Percentiles rank a stretch among this genome's conserved stretches.
These are phyloP conservation scores for Letharia columbiana DNA, from an alignment of 495 filamentous ascomycete genomes.

Conservation along the genomic window DNA sequence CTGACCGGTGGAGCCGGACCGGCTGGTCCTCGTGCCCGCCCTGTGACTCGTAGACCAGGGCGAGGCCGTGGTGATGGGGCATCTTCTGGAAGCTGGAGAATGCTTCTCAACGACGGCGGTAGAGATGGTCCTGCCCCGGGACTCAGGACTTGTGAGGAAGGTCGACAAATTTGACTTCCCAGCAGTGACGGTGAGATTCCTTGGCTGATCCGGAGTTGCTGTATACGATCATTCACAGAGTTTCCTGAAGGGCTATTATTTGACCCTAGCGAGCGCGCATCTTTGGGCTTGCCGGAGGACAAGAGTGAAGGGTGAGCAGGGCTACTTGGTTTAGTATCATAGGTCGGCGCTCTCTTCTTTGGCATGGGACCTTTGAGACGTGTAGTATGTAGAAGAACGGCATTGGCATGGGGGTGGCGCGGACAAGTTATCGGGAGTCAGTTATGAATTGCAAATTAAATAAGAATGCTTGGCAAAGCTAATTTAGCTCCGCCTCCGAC, in stretches of 20 bases:
- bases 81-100: conserved; percentile 16
- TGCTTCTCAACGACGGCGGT: conserved; percentile 14
- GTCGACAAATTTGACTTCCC: conserved; percentile 7
- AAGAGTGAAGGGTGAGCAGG: conserved; percentile 21
- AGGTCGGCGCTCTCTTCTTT: conserved; percentile 16
- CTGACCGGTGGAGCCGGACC: conserved; percentile 20
- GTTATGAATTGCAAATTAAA: too few species aligned
- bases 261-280: conserved; percentile 9
- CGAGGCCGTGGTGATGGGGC: conserved; percentile 17
- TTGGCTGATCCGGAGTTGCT: conserved; percentile 18
- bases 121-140: conserved; percentile 2
- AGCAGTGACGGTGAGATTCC: neutral
- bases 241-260: neutral
- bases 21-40: conserved; percentile 16
- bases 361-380: conserved; percentile 13
- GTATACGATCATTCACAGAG: conserved; percentile 20
- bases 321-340: conserved; percentile 17
- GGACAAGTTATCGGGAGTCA: neutral
- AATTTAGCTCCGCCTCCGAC: too few species aligned
- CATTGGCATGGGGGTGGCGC: neutral
- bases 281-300: conserved; percentile 12
- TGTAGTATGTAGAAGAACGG: neutral
- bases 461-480: too few species aligned
- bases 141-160: neutral
- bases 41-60: conserved; percentile 19